Conservation (phyloP, 148 eudicot genomes). For the Camellia japonica region DNA sequence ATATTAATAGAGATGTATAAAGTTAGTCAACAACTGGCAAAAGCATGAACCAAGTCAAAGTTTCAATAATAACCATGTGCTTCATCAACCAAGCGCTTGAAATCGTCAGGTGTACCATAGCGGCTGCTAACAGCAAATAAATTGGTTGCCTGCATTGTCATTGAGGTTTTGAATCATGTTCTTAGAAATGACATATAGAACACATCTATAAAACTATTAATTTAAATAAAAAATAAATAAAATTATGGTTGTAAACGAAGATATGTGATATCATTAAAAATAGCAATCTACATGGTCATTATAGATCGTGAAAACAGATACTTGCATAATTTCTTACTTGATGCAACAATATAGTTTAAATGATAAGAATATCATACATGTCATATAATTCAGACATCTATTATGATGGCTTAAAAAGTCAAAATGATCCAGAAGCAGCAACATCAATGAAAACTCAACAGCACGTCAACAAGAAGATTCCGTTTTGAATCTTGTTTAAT, state of each 20-base stretch:
- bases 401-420: not conserved
- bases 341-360: not conserved
- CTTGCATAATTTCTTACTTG: not conserved
- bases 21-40: slow-evolving; percentile 1
- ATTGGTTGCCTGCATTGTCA: slow-evolving; percentile 73
- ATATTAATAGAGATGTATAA: not conserved
- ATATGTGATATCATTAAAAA: not conserved
- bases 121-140: slow-evolving; percentile 98
- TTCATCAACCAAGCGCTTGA: slow-evolving; percentile 94
- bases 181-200: not conserved
- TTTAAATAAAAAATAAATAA: not conserved
- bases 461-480: not conserved
- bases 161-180: slow-evolving; percentile 15
- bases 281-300: not conserved
- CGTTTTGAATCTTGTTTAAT: not conserved
- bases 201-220: not conserved
- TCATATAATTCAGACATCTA: not conserved
- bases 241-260: not conserved
- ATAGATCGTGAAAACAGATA: not conserved
- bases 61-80: slow-evolving; percentile 68
- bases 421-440: slow-evolving; percentile 6
- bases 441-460: slow-evolving; percentile 1
- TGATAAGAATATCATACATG: not conserved
- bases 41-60: slow-evolving; percentile 5
- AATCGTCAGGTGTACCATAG: slow-evolving; percentile 96